Evolutionary conservation across 2,329 filamentous ascomycete species (phyloP), one percentile per base, ranked within the genome.

Genomic region (Xylaria sp.): DNA sequence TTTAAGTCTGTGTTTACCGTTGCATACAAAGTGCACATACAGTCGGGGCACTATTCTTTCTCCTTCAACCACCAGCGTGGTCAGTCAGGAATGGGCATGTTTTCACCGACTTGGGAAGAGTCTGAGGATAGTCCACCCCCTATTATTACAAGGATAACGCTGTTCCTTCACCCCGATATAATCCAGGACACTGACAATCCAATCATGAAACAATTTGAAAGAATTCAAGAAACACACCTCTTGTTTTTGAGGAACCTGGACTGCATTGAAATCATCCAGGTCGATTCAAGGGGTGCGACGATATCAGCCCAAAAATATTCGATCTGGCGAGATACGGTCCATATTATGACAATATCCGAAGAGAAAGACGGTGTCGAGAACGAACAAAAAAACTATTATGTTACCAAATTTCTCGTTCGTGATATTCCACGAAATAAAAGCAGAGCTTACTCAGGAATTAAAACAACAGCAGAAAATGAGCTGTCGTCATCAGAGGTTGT

Each of bases 1-100:
- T 86, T 85, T 75, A 85, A 86, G 67, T 84, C 83, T 0, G 82
- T 84, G 0, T 86, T 86, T 68, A 84, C 78, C 71, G 83, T 79
- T 0, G 82, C 83, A 0, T 79, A 76, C 67, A 80, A 79, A 21
- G 83, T 82, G 4, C 78, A 80, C 55, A 82, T 86, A 17, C 79
- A 80, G 34, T 86, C 83, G 1, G 80, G 81, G 0, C 17, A 69
- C 34, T 84, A 81, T 65, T 81, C 80, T 0, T 87, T 86, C 74
- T 79, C 75, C 7, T 84, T 86, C 69, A 72, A 63, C 0, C 80
- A 82, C 50, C 69, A 71, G 0, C 72, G 71, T 2, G 82, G 79
- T 0, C 81, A 84, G 2, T 77, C 79, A 0, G 85, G 85, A 0
- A 75, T 87, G 36, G 85, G 84, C 1, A 87, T 86, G 84, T 81